These are phyloP conservation scores for Medicago arabica DNA, from an alignment of 306 rosid species.

Conservation along the genomic window DNA sequence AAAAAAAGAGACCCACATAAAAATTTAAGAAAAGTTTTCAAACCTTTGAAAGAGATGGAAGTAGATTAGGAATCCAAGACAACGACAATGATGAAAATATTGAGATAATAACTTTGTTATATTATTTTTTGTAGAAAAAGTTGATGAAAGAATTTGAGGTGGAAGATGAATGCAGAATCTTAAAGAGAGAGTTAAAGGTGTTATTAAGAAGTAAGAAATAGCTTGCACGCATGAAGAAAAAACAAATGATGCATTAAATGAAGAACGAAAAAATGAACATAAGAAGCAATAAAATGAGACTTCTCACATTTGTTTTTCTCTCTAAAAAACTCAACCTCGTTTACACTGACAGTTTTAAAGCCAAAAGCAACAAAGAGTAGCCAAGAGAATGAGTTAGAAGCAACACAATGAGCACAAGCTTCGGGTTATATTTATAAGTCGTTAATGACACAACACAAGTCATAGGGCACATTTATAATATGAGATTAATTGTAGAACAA, in stretches of 20 bases:
- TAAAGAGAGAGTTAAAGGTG: conserved; percentile 54
- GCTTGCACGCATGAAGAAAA: conserved; percentile 89
- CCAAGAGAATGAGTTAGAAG: conserved; percentile 11
- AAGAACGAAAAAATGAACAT: conserved; percentile 66
- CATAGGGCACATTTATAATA: not conserved
- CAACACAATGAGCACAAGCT: conserved; percentile 35
- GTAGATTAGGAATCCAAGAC: conserved; percentile 24
- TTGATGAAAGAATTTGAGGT: conserved; percentile 39
- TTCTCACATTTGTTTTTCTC: conserved; percentile 7
- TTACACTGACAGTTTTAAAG: conserved; percentile 42
- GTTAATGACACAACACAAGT: conserved; percentile 8
- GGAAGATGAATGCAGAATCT: conserved; percentile 61
- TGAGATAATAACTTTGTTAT: conserved; percentile 22
- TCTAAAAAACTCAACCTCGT: not conserved
- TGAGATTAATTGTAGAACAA: conserved; percentile 30
- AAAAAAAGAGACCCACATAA: conserved; percentile 48
- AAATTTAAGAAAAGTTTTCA: conserved; percentile 38
- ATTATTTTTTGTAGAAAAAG: not conserved
- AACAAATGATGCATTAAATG: conserved; percentile 41
- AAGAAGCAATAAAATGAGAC: conserved; percentile 61
- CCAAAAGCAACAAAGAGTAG: conserved; percentile 53
- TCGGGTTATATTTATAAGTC: not conserved
- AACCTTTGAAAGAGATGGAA: conserved; percentile 56
- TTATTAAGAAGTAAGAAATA: conserved; percentile 51
- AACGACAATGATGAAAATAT: conserved; percentile 40